Conservation (phyloP, 169 alveolate species). For the Eimeria brunetti region DNA sequence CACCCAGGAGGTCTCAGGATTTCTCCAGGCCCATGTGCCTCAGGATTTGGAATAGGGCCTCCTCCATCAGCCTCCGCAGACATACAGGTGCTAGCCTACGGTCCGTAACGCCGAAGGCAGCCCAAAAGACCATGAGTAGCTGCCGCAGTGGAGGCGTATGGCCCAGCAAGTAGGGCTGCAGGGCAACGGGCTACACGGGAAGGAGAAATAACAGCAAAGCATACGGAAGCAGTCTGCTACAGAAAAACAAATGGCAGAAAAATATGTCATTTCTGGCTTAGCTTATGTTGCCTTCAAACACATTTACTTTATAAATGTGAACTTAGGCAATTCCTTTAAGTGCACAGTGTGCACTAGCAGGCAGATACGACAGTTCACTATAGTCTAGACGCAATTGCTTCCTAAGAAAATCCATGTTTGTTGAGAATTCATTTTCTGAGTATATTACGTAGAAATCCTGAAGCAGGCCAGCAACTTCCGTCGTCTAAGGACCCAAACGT, state of each 20-base stretch:
- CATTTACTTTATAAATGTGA: no score
- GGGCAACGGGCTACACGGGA: neutral
- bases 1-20: neutral
- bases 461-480: no score
- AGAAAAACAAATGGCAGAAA: no score
- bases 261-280: no score
- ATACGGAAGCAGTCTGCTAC: no score
- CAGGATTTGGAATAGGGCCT: neutral
- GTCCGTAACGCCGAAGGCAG: neutral
- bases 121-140: neutral
- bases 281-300: no score
- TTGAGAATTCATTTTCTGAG: no score
- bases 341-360: neutral
- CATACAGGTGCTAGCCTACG: neutral
- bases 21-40: neutral
- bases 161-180: neutral
- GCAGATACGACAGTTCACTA: neutral
- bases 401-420: no score
- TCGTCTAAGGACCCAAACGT: no score
- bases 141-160: neutral
- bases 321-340: neutral
- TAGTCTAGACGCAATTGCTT: no score
- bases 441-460: neutral
- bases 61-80: conserved; percentile 4
- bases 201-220: no score